A percentile compares a stretch with the other conserved stretches of the same genome.
These are phyloP conservation scores for Alternaria angustiovoidea DNA, from an alignment of 2,329 filamentous ascomycete species.

Conservation along the genomic window DNA sequence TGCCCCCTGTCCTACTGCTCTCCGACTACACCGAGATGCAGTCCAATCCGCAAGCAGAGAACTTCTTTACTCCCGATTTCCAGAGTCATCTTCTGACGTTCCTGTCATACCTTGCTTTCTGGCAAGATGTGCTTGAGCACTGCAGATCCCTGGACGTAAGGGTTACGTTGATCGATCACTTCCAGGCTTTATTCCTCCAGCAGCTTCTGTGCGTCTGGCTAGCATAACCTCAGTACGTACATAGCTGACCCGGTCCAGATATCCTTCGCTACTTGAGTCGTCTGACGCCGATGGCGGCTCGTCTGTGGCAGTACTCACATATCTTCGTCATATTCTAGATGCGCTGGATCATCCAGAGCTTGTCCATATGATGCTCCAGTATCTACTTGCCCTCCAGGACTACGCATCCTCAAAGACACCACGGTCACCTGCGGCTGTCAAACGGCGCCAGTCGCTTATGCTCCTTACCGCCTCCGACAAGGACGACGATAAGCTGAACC, in stretches of 20 bases:
- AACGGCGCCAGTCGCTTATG: constrained; percentile 88
- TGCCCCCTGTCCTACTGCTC: constrained; percentile 84
- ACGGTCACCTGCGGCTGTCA: constrained; percentile 68
- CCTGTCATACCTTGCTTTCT: constrained; percentile 92
- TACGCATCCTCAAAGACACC: constrained; percentile 44
- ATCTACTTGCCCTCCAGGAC: constrained; percentile 83
- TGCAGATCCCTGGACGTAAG: constrained; percentile 92
- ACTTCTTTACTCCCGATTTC: constrained; percentile 77
- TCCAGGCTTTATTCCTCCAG: constrained; percentile 94
- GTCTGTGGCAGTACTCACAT: constrained; percentile 93
- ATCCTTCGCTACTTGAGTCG: constrained; percentile 93
- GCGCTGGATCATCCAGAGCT: constrained; percentile 92
- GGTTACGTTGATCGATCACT: constrained; percentile 92
- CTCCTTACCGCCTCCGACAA: constrained; percentile 80
- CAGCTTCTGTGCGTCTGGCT: constrained; percentile 76
- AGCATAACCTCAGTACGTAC: neutral
- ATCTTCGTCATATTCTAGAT: constrained; percentile 88
- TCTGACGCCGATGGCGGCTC: constrained; percentile 97
- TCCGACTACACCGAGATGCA: constrained; percentile 84
- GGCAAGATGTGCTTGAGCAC: constrained; percentile 97
- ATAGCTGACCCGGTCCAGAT: constrained; percentile 61
- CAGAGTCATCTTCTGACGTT: constrained; percentile 92
- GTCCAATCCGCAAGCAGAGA: constrained; percentile 71
- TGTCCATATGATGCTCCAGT: constrained; percentile 91
- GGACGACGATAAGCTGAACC: constrained; percentile 78